Base-by-base conservation (phyloP, 140 eudicot species). In the Ambrosia hybrid region DNA sequence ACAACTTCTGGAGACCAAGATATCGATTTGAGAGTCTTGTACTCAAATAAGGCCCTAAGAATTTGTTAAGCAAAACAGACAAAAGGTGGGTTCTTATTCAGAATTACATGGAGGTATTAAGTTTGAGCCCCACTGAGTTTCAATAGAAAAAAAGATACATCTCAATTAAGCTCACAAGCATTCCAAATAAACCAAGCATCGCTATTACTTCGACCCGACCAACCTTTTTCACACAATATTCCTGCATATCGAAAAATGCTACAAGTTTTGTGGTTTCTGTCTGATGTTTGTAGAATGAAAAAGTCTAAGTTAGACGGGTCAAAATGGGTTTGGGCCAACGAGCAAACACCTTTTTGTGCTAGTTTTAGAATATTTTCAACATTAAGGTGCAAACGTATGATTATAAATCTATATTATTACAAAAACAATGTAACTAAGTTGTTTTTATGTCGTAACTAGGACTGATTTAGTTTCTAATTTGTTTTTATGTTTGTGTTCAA, bases 151-250 rank as follows among this genome's bases (percentile, higher is more conserved):
- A 86, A 85, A 95, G 96, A 92, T 92, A 92, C 98, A 89, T 78
- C 87, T 89, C 86, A 46, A 71, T 14, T 11, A 77, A 60, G 79
- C 88, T 92, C 9, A 83, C 75, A 38, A 92, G 85, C 87, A 82
- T 75, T 71, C 90, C 98, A 64, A 87, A 89, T 57, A 82, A 46
- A 74, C 95, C 95, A 71, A 83, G 57, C 98, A 92, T 92, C 2
- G 96, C 71, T 14, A 92, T 14, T 55, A 89, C 95, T 88, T 92
- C 98, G 65, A 83, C 73, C 12, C 81, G 84, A 72, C 85, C 96
- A 21, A 73, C 89, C 81, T 65, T 85, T 81, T 92, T 89, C 33
- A 87, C 95, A 77, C 92, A 85, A 69, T 72, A 89, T 72, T 92
- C 98, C 98, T 89, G 87, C 78, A 57, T 65, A 13, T 16, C 48